These are phyloP conservation scores for Ceratobasidium theobromae DNA, from an alignment of 1,284 basidiomycete species.

Conservation along the genomic window DNA sequence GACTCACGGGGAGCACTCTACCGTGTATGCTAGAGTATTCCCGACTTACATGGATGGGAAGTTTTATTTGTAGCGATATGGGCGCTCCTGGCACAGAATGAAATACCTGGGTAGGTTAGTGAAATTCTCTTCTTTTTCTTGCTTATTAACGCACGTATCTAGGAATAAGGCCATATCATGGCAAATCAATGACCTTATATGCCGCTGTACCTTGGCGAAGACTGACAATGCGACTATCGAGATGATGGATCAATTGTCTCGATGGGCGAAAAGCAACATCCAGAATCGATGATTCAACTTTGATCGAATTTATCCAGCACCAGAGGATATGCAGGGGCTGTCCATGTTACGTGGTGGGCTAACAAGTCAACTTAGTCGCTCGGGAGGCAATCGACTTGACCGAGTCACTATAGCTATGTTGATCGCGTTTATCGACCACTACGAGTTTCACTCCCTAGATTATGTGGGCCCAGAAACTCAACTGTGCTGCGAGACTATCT, in stretches of 20 bases:
- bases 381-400: not conserved
- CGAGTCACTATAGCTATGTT: too few species aligned
- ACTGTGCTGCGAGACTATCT: not conserved
- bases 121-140: not conserved
- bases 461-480: not conserved
- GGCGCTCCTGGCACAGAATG: not conserved
- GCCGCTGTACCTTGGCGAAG: not conserved
- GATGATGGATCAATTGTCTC: not conserved
- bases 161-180: not conserved
- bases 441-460: not conserved
- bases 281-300: not conserved
- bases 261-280: not conserved
- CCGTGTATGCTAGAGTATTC: not conserved
- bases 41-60: constrained; percentile 6
- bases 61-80: not conserved
- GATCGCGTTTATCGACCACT: not conserved
- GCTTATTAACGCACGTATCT: not conserved
- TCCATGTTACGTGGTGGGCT: not conserved
- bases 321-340: not conserved
- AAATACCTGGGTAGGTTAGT: not conserved
- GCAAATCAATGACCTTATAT: not conserved
- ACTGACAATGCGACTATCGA: not conserved
- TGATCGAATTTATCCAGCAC: not conserved
- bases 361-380: not conserved
- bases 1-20: not conserved